Evolutionary conservation across 352 stramenopile genomes (phyloP).

Genomic region (Thraustochytrium sp.): DNA sequence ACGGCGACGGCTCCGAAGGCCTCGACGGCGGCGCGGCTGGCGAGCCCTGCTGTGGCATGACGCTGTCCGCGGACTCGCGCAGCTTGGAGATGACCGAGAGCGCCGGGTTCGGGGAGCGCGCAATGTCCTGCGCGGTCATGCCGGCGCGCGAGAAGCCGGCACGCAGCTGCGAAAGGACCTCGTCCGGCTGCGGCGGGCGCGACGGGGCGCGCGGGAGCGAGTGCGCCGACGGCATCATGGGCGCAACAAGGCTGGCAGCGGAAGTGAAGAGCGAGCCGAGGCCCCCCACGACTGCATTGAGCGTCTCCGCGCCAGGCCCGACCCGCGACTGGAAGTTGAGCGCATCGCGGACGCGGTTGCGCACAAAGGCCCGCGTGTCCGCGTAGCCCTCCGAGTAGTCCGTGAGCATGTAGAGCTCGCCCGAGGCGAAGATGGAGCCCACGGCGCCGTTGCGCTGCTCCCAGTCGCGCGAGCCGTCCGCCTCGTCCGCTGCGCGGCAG

Average conservation of each 20-base stretch:
- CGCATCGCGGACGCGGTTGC: neutral
- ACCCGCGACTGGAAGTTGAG: neutral
- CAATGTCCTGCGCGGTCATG: neutral
- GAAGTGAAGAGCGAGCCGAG: slow-evolving; percentile 3
- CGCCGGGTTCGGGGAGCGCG: neutral
- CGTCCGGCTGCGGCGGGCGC: neutral
- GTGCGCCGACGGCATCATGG: neutral
- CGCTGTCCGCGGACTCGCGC: neutral
- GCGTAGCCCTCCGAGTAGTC: slow-evolving; percentile 42
- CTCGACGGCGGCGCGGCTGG: neutral
- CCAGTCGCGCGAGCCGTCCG: neutral
- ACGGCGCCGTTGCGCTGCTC: neutral
- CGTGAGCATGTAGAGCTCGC: slow-evolving; percentile 41
- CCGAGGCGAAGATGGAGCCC: slow-evolving; percentile 28
- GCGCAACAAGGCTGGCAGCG: neutral
- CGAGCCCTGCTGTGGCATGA: neutral
- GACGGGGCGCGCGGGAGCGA: neutral
- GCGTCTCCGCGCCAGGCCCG: neutral
- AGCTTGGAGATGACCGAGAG: neutral
- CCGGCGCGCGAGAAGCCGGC: neutral
- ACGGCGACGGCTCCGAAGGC: neutral
- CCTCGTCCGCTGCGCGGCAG: slow-evolving; percentile 17
- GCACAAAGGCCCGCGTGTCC: slow-evolving; percentile 27
- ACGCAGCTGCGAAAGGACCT: neutral
- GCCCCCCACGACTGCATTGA: neutral